Evolutionary conservation across 1,284 basidiomycete species (phyloP).

Genomic region (Pseudomicrostroma phylloplanum): DNA sequence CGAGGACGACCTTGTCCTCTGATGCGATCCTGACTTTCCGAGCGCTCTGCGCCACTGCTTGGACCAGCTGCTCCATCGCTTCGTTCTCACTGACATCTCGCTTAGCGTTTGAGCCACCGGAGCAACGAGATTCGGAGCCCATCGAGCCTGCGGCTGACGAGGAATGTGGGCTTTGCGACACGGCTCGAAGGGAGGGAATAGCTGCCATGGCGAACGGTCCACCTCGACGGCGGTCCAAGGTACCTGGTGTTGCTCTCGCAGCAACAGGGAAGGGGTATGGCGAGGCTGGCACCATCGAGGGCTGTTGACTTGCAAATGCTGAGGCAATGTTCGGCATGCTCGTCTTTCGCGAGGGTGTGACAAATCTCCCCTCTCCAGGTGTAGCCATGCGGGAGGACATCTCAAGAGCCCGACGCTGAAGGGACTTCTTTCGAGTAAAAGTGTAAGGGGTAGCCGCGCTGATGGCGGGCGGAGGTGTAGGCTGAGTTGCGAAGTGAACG

Average conservation of each 20-base stretch:
- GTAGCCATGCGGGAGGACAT: slow-evolving; percentile 1
- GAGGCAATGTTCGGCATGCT: slow-evolving; percentile 24
- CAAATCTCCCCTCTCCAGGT: slow-evolving; percentile 17
- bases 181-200: not conserved
- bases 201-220: not conserved
- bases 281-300: slow-evolving; percentile 21
- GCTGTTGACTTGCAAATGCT: not conserved
- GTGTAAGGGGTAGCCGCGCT: not conserved
- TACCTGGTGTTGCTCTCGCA: slow-evolving; percentile 10
- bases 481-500: not conserved
- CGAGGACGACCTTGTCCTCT: not conserved
- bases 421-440: not conserved
- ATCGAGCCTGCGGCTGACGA: slow-evolving; percentile 14
- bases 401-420: not conserved
- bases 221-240: not conserved
- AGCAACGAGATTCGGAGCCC: slow-evolving; percentile 46
- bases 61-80: slow-evolving; percentile 46
- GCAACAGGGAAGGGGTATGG: slow-evolving; percentile 46
- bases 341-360: slow-evolving; percentile 40
- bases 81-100: slow-evolving; percentile 46
- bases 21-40: slow-evolving; percentile 22
- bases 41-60: slow-evolving; percentile 43
- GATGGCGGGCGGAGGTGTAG: slow-evolving; percentile 2
- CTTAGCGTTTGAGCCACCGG: slow-evolving; percentile 45
- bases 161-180: slow-evolving; percentile 17